Conservation (phyloP, 345 rosid genomes). For the Dimocarpus longan region DNA sequence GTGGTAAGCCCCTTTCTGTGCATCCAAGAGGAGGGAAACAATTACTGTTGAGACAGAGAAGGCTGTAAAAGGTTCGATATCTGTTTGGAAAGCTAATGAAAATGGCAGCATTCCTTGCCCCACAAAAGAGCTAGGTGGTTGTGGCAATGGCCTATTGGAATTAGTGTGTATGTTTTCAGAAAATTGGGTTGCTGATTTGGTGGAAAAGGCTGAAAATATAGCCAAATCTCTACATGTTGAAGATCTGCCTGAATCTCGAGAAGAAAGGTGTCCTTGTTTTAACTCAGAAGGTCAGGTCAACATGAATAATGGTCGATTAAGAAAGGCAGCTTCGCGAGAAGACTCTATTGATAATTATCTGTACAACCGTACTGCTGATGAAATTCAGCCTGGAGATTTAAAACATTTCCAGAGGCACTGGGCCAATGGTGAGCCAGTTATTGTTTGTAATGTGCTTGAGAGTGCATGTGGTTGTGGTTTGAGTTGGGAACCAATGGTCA, state of each 20-base stretch:
- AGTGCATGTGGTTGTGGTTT: constrained; percentile 52
- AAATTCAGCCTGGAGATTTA: constrained; percentile 39
- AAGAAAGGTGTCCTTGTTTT: constrained; percentile 37
- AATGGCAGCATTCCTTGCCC: constrained; percentile 49
- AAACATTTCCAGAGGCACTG: constrained; percentile 66
- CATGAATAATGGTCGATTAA: constrained; percentile 11
- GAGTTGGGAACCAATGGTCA: constrained; percentile 76
- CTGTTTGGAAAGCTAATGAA: constrained; percentile 44
- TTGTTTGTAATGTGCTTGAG: constrained; percentile 57
- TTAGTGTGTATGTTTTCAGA: constrained; percentile 35
- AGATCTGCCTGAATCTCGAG: neutral
- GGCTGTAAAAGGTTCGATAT: neutral
- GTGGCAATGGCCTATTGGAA: constrained; percentile 39
- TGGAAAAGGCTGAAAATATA: constrained; percentile 39
- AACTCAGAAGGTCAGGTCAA: constrained; percentile 24
- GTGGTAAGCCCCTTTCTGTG: neutral
- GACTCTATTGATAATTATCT: constrained; percentile 52
- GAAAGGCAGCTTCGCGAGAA: constrained; percentile 48
- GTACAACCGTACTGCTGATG: constrained; percentile 44
- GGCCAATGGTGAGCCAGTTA: constrained; percentile 63
- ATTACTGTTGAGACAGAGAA: neutral
- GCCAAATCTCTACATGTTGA: constrained; percentile 7
- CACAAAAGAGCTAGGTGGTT: constrained; percentile 33
- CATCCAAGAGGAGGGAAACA: neutral
- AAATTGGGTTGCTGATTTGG: constrained; percentile 39